A percentile compares a stretch with the other conserved stretches of the same genome.
These are phyloP conservation scores for Nicotiana otophora DNA, from an alignment of 257 asterid species.

Conservation along the genomic window DNA sequence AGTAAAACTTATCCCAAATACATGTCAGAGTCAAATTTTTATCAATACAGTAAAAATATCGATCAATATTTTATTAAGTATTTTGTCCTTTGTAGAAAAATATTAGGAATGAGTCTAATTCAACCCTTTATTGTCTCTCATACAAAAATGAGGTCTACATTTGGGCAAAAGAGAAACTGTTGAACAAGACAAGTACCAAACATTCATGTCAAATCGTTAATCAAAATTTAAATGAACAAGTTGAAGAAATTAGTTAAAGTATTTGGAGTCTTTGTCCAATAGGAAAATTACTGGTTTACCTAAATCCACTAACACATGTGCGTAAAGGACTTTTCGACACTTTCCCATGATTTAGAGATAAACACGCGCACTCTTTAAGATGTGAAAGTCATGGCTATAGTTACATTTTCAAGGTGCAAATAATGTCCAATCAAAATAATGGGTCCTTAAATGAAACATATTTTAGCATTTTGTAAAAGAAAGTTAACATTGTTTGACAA, in stretches of 20 bases:
- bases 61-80: no score
- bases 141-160: background rate
- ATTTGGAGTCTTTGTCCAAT: background rate
- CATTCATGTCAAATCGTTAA: background rate
- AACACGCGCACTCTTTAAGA: background rate
- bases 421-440: background rate
- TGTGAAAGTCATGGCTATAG: background rate
- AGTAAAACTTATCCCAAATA: no score
- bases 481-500: background rate
- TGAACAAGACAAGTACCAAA: background rate
- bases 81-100: no score
- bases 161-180: background rate
- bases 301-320: background rate
- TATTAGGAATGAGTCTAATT: background rate
- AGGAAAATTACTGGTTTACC: background rate
- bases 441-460: background rate
- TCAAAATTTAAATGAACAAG: background rate
- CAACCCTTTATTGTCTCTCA: background rate
- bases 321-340: background rate
- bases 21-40: no score
- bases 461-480: background rate
- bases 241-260: background rate
- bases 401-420: background rate
- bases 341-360: background rate
- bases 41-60: no score